phyloP scores from a whole-genome alignment of 768 basidiomycete species.

The Lactifluus subvellereus region DNA sequence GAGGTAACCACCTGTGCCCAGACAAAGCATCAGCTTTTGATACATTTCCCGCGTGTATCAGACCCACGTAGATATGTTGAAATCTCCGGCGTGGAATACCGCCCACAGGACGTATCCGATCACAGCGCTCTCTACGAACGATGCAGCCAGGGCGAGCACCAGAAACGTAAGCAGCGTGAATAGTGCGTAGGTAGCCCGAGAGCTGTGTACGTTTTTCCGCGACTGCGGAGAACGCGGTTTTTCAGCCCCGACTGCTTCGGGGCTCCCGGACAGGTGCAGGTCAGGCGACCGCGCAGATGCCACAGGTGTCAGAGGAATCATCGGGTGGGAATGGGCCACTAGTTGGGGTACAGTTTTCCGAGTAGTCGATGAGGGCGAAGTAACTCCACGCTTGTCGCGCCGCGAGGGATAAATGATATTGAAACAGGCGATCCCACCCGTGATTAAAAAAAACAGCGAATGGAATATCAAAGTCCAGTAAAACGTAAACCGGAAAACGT shows the following conservation, averaged over 20 bases:
- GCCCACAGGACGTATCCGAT: slow-evolving; percentile 24
- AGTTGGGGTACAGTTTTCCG: not conserved
- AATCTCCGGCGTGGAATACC: slow-evolving; percentile 12
- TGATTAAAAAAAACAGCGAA: slow-evolving; percentile 20
- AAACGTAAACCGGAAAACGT: slow-evolving; percentile 25
- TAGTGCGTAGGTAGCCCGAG: slow-evolving; percentile 19
- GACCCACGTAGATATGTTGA: slow-evolving; percentile 23
- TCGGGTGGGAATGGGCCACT: not conserved
- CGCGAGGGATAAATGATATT: slow-evolving; percentile 21
- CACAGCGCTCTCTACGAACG: slow-evolving; percentile 20
- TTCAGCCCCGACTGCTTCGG: not conserved
- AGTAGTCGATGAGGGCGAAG: not conserved
- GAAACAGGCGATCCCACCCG: slow-evolving; percentile 21
- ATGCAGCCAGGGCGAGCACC: slow-evolving; percentile 6
- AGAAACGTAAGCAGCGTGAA: slow-evolving; percentile 22
- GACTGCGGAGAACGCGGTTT: not conserved
- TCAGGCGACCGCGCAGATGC: slow-evolving; percentile 9
- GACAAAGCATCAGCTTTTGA: not conserved
- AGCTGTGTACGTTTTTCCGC: slow-evolving; percentile 20
- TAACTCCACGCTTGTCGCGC: slow-evolving; percentile 5
- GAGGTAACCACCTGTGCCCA: slow-evolving; percentile 18
- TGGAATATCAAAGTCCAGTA: slow-evolving; percentile 24
- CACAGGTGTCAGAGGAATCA: slow-evolving; percentile 18
- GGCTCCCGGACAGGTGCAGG: not conserved
- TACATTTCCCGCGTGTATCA: not conserved